These are phyloP conservation scores for Pichia inconspicua DNA, from an alignment of 1,139 yeast species.

Conservation along the genomic window DNA sequence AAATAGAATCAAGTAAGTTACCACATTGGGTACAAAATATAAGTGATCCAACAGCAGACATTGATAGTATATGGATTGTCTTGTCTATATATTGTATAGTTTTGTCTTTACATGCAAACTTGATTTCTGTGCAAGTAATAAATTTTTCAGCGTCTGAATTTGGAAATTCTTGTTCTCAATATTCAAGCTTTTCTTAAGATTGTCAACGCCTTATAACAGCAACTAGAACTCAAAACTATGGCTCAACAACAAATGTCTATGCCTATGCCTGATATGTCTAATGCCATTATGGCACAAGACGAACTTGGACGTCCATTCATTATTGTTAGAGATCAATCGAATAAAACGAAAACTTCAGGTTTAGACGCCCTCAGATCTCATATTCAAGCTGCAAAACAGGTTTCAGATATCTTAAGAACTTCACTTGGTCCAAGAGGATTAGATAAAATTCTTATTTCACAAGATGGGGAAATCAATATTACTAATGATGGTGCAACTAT, in stretches of 20 bases:
- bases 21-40: conserved; percentile 95
- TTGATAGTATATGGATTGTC: no score
- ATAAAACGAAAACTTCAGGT: conserved; percentile 87
- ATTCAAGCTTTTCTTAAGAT: no score
- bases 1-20: conserved; percentile 66
- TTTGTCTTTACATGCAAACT: no score
- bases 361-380: conserved; percentile 93
- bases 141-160: no score
- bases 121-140: no score
- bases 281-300: conserved; percentile 97
- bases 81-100: no score
- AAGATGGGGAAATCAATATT: conserved; percentile 95
- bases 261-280: conserved; percentile 91
- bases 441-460: conserved; percentile 85
- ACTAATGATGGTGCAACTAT: conserved; percentile 99
- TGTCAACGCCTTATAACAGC: neutral
- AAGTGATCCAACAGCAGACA: conserved; percentile 94
- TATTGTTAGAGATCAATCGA: conserved; percentile 94
- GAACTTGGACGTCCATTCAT: conserved; percentile 99
- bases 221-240: conserved; percentile 4
- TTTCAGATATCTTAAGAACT: conserved; percentile 84
- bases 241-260: conserved; percentile 31
- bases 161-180: neutral
- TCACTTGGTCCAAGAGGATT: conserved; percentile 97
- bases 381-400: conserved; percentile 92